phyloP scores from a whole-genome alignment of 2,329 filamentous ascomycete genomes.

The Gaeumannomyces sp. region DNA sequence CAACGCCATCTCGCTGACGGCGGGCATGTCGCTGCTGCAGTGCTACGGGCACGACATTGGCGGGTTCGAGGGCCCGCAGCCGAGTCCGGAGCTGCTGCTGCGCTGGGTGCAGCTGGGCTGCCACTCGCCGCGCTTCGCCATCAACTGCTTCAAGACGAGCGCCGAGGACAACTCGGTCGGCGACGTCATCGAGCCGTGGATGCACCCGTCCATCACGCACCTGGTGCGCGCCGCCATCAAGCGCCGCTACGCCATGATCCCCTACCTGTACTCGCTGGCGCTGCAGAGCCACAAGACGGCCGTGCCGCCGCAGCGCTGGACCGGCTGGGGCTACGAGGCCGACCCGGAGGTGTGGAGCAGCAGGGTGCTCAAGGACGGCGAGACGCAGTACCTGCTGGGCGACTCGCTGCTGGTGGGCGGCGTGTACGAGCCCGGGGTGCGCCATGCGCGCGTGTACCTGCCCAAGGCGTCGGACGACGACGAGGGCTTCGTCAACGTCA shows the following conservation, averaged over 20 bases:
- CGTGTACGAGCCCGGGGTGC: conserved; percentile 56
- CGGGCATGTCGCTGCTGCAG: conserved; percentile 61
- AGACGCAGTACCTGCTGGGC: conserved; percentile 69
- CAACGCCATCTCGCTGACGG: conserved; percentile 62
- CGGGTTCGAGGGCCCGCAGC: conserved; percentile 69
- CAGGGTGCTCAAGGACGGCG: conserved; percentile 49
- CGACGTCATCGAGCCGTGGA: conserved; percentile 73
- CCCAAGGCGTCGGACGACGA: conserved; percentile 36
- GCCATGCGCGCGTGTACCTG: conserved; percentile 53
- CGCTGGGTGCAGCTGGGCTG: conserved; percentile 69
- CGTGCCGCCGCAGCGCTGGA: conserved; percentile 62
- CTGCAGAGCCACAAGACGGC: conserved; percentile 57
- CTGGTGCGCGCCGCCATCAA: conserved; percentile 60
- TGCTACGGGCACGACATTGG: conserved; percentile 71
- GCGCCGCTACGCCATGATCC: conserved; percentile 64
- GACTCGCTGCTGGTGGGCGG: conserved; percentile 60
- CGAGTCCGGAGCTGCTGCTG: conserved; percentile 62
- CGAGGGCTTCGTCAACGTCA: conserved; percentile 53
- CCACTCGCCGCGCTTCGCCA: conserved; percentile 65
- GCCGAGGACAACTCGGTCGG: conserved; percentile 59
- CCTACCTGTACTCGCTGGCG: conserved; percentile 62
- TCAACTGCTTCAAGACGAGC: conserved; percentile 73
- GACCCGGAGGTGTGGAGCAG: conserved; percentile 62
- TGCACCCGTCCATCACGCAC: conserved; percentile 62
- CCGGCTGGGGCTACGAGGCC: conserved; percentile 64